These are phyloP conservation scores for Camellia sinensis DNA, from an alignment of 148 eudicot species.

Conservation along the genomic window DNA sequence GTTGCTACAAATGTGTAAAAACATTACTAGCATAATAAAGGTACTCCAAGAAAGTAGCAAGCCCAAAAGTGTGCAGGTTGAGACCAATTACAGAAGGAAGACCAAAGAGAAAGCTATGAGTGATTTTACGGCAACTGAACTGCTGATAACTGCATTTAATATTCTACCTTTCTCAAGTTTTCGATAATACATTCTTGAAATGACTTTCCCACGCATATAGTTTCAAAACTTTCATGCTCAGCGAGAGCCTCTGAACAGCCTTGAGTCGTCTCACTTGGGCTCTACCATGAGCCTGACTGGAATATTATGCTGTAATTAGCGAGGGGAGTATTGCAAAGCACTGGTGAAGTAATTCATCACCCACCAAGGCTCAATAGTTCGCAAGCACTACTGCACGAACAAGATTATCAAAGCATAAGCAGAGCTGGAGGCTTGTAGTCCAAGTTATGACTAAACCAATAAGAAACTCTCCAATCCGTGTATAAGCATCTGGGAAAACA, in stretches of 20 bases:
- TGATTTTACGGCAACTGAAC: constrained; percentile 62
- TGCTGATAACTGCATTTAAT: constrained; percentile 59
- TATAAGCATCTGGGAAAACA: constrained; percentile 65
- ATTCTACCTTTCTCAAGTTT: constrained; percentile 54
- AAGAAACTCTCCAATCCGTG: constrained; percentile 78
- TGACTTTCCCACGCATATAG: constrained; percentile 90
- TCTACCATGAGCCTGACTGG: constrained; percentile 54
- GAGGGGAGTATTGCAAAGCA: constrained; percentile 58
- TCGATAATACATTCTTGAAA: constrained; percentile 64
- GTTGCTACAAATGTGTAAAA: constrained; percentile 89
- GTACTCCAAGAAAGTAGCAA: constrained; percentile 64
- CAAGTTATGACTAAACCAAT: constrained; percentile 67
- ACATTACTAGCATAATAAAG: constrained; percentile 78
- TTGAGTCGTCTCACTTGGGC: constrained; percentile 55
- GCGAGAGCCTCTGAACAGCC: constrained; percentile 56
- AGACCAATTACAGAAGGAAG: constrained; percentile 77
- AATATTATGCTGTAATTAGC: constrained; percentile 46
- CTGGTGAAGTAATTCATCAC: constrained; percentile 55
- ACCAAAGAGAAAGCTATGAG: constrained; percentile 69
- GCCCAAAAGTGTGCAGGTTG: constrained; percentile 81
- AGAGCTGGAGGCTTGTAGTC: constrained; percentile 57
- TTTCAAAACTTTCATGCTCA: constrained; percentile 83
- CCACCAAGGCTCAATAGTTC: constrained; percentile 39
- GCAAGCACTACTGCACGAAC: constrained; percentile 42
- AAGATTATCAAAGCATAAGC: constrained; percentile 46